These are phyloP conservation scores for Solanum habrochaites DNA, from an alignment of 257 asterid species.

Conservation along the genomic window DNA sequence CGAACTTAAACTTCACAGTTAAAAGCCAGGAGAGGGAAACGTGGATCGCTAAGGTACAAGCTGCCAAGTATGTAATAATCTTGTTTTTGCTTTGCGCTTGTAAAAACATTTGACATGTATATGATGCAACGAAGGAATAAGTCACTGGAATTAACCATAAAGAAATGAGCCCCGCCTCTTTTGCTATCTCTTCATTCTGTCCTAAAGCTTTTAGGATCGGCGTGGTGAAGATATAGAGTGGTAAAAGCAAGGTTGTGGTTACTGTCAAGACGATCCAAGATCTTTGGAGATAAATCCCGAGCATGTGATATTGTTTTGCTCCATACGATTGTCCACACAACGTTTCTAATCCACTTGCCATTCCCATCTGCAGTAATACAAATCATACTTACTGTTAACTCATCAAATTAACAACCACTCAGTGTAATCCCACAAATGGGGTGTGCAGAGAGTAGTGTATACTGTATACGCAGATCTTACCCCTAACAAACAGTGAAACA, in stretches of 20 bases:
- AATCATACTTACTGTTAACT: background rate
- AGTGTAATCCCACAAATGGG: background rate
- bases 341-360: slow-evolving; percentile 75
- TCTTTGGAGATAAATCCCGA: slow-evolving; percentile 69
- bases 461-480: background rate
- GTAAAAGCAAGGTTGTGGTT: slow-evolving; percentile 28
- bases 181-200: slow-evolving; percentile 38
- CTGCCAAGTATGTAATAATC: slow-evolving; percentile 57
- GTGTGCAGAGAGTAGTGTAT: background rate
- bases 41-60: slow-evolving; percentile 33
- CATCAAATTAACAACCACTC: background rate
- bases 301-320: slow-evolving; percentile 68
- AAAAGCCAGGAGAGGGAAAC: slow-evolving; percentile 54
- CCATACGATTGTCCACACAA: slow-evolving; percentile 85
- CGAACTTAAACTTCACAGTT: slow-evolving; percentile 30
- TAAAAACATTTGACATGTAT: slow-evolving; percentile 66
- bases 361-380: slow-evolving; percentile 43
- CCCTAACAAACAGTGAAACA: background rate
- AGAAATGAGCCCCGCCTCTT: slow-evolving; percentile 33
- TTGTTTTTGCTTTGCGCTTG: slow-evolving; percentile 78
- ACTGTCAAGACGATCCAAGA: slow-evolving; percentile 49
- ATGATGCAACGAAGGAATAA: slow-evolving; percentile 38
- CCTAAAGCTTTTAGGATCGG: slow-evolving; percentile 58
- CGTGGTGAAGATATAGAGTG: slow-evolving; percentile 35
- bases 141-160: slow-evolving; percentile 52